Base-by-base conservation (phyloP, 345 rosid species). In the Acer negundo region DNA sequence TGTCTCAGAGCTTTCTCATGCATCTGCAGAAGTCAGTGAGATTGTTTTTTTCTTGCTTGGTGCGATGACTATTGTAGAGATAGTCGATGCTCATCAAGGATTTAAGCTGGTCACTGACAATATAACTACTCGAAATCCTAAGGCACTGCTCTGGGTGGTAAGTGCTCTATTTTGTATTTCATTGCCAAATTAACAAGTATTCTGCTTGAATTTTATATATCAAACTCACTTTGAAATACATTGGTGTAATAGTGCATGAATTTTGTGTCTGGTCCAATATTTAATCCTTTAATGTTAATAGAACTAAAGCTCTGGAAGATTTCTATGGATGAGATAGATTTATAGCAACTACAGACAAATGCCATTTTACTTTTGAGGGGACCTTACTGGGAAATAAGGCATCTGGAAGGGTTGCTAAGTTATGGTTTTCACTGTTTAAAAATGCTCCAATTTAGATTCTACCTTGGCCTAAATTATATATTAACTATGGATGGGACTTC, bases 71-170 rank as follows among this genome's bases (percentile, higher is more conserved):
- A 96, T 96, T 31, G 98, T 93, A 51, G 98, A 95, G 90, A 93
- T 95, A 70, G 94, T 96, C 68, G 99, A 96, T 84, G 98, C 99
- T 70, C 99, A 96, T 86, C 99, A 96, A 91, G 99, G 99, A 72
- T 96, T 96, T 89, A 96, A 96, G 88, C 86, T 96, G 61, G 98
- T 96, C 76, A 96, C 98, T 26, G 98, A 96, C 85, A 92, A 89
- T 84, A 96, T 96, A 77, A 96, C 97, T 55, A 90, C 99, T 85
- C 88, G 98, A 83, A 92, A 92, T 76, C 98, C 97, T 17, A 84
- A 74, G 72, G 83, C 94, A 26, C 91, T 96, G 75, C 90, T 96
- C 66, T 94, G 98, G 99, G 98, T 91, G 97, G 99, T 96, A 72
- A 69, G 98, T 82, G 56, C 62, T 82, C 49, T 73, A 10, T 71